phyloP scores from a whole-genome alignment of 768 basidiomycete species.

The Coprinopsis sp. region DNA sequence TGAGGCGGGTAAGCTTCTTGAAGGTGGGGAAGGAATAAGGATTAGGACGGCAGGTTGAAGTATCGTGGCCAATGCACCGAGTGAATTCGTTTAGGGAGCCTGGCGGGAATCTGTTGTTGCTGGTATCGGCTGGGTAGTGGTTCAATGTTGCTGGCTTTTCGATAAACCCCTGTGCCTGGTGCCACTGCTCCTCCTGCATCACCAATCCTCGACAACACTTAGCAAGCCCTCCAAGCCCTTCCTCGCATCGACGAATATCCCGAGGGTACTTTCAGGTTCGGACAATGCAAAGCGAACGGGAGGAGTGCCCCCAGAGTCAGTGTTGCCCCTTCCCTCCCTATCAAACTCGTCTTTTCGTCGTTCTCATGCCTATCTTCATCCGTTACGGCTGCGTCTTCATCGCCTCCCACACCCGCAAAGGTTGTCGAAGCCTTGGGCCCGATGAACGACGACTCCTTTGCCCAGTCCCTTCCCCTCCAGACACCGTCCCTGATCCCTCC shows the following conservation, averaged over 20 bases:
- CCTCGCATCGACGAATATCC: constrained; percentile 29
- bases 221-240: constrained; percentile 5
- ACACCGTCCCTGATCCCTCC: no score
- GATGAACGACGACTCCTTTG: no score
- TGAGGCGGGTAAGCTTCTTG: constrained; percentile 2
- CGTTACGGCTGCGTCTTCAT: background rate
- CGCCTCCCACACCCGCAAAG: background rate
- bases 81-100: background rate
- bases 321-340: constrained; percentile 15
- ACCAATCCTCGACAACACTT: background rate
- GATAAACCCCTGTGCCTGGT: no score
- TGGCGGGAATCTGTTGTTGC: no score
- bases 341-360: background rate
- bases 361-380: background rate
- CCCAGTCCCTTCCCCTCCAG: no score
- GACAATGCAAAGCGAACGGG: constrained; percentile 31
- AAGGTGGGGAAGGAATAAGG: constrained; percentile 5
- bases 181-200: no score
- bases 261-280: constrained; percentile 27
- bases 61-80: background rate
- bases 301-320: constrained; percentile 30
- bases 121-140: no score
- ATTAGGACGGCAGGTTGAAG: background rate
- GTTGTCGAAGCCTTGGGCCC: constrained; percentile 26
- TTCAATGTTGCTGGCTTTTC: no score